These are phyloP conservation scores for Salvia miltiorrhiza DNA, from an alignment of 257 asterid genomes.

Conservation along the genomic window DNA sequence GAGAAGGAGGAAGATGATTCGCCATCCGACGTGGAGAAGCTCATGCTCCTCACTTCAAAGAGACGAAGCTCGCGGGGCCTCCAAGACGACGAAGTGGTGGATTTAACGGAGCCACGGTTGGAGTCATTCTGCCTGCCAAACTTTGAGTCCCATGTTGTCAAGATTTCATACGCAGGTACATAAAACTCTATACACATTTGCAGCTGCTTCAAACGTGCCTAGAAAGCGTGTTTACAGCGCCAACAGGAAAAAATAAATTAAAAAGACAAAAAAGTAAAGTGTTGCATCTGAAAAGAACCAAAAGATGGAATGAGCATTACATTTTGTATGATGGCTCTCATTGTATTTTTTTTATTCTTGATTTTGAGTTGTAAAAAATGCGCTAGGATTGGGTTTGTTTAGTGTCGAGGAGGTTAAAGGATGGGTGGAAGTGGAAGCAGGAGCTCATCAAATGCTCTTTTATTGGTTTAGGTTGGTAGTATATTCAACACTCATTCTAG, in stretches of 20 bases:
- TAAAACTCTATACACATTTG: background rate
- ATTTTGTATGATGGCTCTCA: background rate
- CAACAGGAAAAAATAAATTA: too few relatives aligned
- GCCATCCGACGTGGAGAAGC: slow-evolving; percentile 38
- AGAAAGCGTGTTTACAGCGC: background rate
- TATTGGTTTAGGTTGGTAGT: background rate
- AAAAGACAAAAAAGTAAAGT: background rate
- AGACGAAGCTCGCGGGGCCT: slow-evolving; percentile 35
- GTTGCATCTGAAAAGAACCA: background rate
- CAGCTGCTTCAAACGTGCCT: background rate
- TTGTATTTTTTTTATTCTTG: background rate
- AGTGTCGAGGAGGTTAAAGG: background rate
- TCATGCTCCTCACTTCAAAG: slow-evolving; percentile 37
- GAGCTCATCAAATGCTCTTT: background rate
- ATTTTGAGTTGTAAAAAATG: slow-evolving; percentile 12
- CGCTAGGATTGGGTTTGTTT: slow-evolving; percentile 1
- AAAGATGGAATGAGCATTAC: background rate
- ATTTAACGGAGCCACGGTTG: slow-evolving; percentile 76
- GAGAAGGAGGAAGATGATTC: slow-evolving; percentile 27
- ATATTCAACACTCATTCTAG: background rate
- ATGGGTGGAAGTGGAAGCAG: too few relatives aligned
- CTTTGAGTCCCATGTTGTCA: slow-evolving; percentile 28
- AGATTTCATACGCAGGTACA: slow-evolving; percentile 15
- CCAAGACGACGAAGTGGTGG: slow-evolving; percentile 55
- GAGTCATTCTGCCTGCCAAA: slow-evolving; percentile 63